Conservation (phyloP, 2,329 filamentous ascomycete genomes). For the Lasiodiplodia citricola region DNA sequence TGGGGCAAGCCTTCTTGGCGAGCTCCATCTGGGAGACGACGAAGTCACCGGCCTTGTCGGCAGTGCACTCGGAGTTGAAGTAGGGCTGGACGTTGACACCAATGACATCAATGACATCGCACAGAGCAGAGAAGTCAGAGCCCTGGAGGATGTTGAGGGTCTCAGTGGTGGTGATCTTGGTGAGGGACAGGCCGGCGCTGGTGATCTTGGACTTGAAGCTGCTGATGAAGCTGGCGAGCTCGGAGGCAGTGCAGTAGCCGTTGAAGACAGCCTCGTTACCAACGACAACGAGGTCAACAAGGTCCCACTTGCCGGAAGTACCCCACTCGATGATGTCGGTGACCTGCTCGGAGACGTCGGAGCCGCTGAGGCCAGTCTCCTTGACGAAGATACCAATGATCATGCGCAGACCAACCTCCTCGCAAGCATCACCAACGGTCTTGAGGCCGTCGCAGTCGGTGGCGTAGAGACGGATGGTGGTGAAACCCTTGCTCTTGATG, state of each 20-base stretch:
- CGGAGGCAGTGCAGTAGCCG: slow-evolving; percentile 65
- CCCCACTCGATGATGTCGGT: slow-evolving; percentile 73
- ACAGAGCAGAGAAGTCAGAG: slow-evolving; percentile 63
- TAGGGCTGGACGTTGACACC: slow-evolving; percentile 91
- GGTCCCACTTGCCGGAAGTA: slow-evolving; percentile 74
- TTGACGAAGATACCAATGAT: slow-evolving; percentile 90
- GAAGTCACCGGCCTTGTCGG: slow-evolving; percentile 75
- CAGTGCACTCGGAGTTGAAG: slow-evolving; percentile 77
- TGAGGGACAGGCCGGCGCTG: slow-evolving; percentile 68
- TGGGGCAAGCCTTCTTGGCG: slow-evolving; percentile 72
- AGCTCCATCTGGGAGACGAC: slow-evolving; percentile 74
- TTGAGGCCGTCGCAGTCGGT: slow-evolving; percentile 86
- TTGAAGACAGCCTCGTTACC: slow-evolving; percentile 92
- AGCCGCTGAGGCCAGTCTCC: slow-evolving; percentile 55
- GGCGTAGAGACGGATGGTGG: slow-evolving; percentile 80
- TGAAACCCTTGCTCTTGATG: slow-evolving; percentile 60
- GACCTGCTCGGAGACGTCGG: slow-evolving; percentile 75
- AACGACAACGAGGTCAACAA: slow-evolving; percentile 80
- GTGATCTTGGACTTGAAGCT: slow-evolving; percentile 68
- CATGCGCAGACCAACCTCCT: slow-evolving; percentile 72
- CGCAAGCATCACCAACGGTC: slow-evolving; percentile 73
- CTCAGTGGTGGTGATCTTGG: slow-evolving; percentile 72
- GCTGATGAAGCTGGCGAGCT: slow-evolving; percentile 74
- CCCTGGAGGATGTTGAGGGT: slow-evolving; percentile 75
- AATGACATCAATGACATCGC: slow-evolving; percentile 75